phyloP scores from a whole-genome alignment of 2,329 filamentous ascomycete genomes.

The Trichothecium roseum region DNA sequence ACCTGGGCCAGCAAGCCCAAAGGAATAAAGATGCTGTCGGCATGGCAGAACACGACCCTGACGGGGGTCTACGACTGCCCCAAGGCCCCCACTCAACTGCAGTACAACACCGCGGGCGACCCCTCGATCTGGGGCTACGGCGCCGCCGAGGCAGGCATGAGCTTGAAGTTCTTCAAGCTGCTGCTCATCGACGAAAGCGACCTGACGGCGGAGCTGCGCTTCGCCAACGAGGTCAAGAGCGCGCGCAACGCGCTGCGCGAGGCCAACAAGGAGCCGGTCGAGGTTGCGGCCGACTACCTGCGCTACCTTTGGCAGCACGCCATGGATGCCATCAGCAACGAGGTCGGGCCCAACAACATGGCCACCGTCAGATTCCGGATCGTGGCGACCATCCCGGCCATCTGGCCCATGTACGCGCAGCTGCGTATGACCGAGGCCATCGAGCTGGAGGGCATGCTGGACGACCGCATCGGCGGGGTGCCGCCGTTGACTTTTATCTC shows the following conservation, averaged over 20 bases:
- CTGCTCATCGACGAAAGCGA: slow-evolving; percentile 16
- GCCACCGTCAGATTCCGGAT: slow-evolving; percentile 23
- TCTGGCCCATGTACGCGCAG: slow-evolving; percentile 30
- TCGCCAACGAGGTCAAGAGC: slow-evolving; percentile 4
- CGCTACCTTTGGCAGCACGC: slow-evolving; percentile 13
- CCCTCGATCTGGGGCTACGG: slow-evolving; percentile 13
- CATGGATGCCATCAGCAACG: slow-evolving; percentile 16
- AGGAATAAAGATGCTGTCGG: slow-evolving; percentile 10
- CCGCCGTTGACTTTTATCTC: slow-evolving; percentile 25
- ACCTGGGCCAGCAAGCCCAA: slow-evolving; percentile 10
- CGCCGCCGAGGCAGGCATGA: slow-evolving; percentile 3
- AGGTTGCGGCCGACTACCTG: slow-evolving; percentile 15
- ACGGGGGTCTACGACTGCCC: slow-evolving; percentile 8
- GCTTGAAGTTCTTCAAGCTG: slow-evolving; percentile 21
- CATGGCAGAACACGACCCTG: slow-evolving; percentile 8
- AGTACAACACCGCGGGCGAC: slow-evolving; percentile 1
- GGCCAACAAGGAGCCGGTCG: slow-evolving; percentile 10
- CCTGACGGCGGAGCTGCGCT: slow-evolving; percentile 9
- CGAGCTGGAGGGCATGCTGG: slow-evolving; percentile 23
- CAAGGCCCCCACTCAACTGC: slow-evolving; percentile 12
- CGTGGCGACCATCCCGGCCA: slow-evolving; percentile 32
- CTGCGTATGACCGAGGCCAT: slow-evolving; percentile 24
- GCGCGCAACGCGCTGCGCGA: slow-evolving; percentile 8
- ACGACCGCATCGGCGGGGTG: slow-evolving; percentile 10
- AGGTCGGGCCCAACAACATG: too few species aligned